Evolutionary conservation across 2,329 filamentous ascomycete genomes (phyloP), one percentile per base, ranked within the genome.

Genomic region (Sclerotinia spermophila): DNA sequence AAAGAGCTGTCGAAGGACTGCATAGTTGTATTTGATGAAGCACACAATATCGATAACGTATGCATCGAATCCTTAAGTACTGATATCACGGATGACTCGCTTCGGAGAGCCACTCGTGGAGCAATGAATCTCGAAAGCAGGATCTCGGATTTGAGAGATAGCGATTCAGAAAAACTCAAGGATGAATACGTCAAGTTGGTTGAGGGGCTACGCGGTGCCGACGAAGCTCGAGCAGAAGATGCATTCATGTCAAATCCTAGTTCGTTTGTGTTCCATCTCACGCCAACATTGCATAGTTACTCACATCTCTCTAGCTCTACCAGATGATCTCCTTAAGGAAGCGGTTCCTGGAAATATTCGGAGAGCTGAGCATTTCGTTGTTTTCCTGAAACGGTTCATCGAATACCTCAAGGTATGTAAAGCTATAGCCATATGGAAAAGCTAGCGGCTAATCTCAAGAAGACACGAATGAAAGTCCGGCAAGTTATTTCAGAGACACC

Each of bases 11-110:
- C 96, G 0, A 97, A 97, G 77, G 96, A 99, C 80, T 97, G 94
- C 80, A 99, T 99, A 67, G 93, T 99, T 30, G 96, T 99, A 4
- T 99, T 99, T 75, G 96, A 99, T 78, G 96, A 99, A 81, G 96
- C 96, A 21, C 96, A 99, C 83, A 99, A 99, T 79, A 99, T 99
- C 76, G 96, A 99, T 85, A 99, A 99, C 79, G 96, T 99, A 71
- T 99, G 96, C 80, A 99, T 99, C 75, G 96, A 99, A 79, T 95
- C 96, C 2, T 83, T 98, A 19, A 99, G 96, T 78, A 98, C 97
- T 56, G 96, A 99, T 77, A 88, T 99, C 71, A 98, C 95, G 0
- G 94, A 99, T 79, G 96, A 98, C 76, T 97, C 95, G 0, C 81
- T 99, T 68, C 89, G 94, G 33, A 97, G 93, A 82, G 96, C 96